Base-by-base conservation (phyloP, 768 basidiomycete species). In the Coprinopsis cinerea region DNA sequence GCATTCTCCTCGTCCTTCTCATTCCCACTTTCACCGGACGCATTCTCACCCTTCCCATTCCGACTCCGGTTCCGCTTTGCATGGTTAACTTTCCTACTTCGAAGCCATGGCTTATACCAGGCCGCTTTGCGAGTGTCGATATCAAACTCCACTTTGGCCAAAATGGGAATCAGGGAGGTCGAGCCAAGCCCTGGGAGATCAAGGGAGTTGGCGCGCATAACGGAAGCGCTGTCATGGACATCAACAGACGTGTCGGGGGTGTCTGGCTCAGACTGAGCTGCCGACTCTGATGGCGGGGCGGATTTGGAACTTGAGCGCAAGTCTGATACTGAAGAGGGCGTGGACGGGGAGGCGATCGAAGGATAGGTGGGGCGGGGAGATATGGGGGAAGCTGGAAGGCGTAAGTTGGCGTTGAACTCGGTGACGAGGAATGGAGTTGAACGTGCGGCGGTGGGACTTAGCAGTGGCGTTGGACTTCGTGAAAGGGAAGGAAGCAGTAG, bases 91-190 rank as follows among this genome's bases (percentile, higher is more conserved):
- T 74, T 74, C 49, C 87, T 69, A 58, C 82, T 87, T 49, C 81
- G 74, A 23, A 82, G 52, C 89, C 90, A 95, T 6, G 83, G 82
- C n/a, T 83, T 83, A 55, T 84, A 93, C 93, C 93, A 96, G 2
- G 70, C 69, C 1, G 92, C 93, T 55, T 75, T 83, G 46, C 78
- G 71, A 32, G 73, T 73, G 65, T 96, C 94, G 57, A 98, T 85
- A 62, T 96, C 92, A 58, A 98, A 96, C 64, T 97, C 93, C 11
- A 98, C 82, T 65, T 94, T 94, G 43, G 92, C 94, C 24, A 98
- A 76, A 49, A 96, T 83, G 3, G 88, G 88, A 47, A 91, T 81
- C 20, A 89, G 67, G 22, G 83, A 78, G 41, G 78, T 64, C 4
- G 82, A 81, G 49, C 65, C 63, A 34, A 88, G 72, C 5, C 86